phyloP scores from a whole-genome alignment of 129 eudicot genomes.

The Chrysanthemum seticuspe region DNA sequence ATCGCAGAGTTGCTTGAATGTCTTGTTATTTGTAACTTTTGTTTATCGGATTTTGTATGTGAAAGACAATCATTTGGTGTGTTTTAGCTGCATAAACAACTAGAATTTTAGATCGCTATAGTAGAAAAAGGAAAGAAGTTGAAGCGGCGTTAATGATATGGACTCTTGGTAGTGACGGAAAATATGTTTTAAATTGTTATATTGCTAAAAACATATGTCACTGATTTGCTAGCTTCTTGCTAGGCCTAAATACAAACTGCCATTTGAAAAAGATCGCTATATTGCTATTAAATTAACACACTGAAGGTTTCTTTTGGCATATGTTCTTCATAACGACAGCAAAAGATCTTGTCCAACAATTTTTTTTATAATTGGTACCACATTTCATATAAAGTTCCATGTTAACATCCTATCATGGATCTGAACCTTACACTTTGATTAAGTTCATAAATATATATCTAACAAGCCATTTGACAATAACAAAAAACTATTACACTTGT shows the following conservation, averaged over 20 bases:
- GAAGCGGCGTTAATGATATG: background rate
- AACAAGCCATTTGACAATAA: too few relatives aligned
- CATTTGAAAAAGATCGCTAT: background rate
- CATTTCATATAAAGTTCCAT: too few relatives aligned
- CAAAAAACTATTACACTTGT: too few relatives aligned
- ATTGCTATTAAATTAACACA: background rate
- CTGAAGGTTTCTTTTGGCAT: background rate
- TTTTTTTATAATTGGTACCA: too few relatives aligned
- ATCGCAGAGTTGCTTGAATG: slow-evolving; percentile 11
- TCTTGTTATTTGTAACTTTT: background rate
- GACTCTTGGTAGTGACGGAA: background rate
- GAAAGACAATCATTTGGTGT: background rate
- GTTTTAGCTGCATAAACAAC: background rate
- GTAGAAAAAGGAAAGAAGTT: slow-evolving; percentile 18
- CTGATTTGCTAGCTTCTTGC: too few relatives aligned
- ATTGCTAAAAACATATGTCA: background rate
- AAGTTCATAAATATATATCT: too few relatives aligned
- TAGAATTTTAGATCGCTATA: background rate
- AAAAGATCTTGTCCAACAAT: too few relatives aligned
- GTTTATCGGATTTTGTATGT: background rate
- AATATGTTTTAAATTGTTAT: too few relatives aligned
- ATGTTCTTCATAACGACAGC: too few relatives aligned
- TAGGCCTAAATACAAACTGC: too few relatives aligned
- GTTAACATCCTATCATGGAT: too few relatives aligned
- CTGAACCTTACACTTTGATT: too few relatives aligned